phyloP scores from a whole-genome alignment of 2,329 filamentous ascomycete genomes.

The Sclerotinia sclerotiorum region DNA sequence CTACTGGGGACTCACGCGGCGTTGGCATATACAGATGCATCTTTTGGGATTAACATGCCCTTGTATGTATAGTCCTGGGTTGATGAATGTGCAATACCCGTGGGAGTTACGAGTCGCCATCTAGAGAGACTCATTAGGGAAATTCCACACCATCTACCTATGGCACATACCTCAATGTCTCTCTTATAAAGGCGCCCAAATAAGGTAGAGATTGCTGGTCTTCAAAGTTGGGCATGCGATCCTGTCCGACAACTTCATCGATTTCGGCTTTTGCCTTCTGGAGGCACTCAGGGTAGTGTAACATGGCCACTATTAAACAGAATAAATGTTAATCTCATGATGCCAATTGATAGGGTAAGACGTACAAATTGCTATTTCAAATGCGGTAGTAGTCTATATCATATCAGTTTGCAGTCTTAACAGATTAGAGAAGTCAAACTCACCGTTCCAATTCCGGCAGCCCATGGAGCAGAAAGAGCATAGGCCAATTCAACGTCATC shows the following conservation, averaged over 20 bases:
- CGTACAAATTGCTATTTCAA: background rate
- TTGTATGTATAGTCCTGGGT: slow-evolving; percentile 3
- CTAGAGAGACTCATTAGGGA: background rate
- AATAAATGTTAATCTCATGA: background rate
- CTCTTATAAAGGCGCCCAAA: background rate
- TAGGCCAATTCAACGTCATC: background rate
- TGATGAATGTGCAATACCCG: background rate
- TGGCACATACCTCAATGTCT: background rate
- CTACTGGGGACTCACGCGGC: background rate
- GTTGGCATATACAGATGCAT: slow-evolving; percentile 5
- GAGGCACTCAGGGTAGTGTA: background rate
- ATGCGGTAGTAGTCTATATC: background rate
- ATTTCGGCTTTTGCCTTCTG: background rate
- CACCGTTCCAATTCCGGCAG: background rate
- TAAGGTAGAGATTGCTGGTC: slow-evolving; percentile 1
- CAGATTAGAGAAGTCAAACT: background rate
- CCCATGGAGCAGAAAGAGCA: slow-evolving; percentile 10
- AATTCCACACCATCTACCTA: background rate
- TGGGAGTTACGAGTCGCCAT: slow-evolving; percentile 1
- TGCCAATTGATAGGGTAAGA: background rate
- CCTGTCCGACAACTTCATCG: background rate
- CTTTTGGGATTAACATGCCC: slow-evolving; percentile 2
- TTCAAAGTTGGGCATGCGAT: slow-evolving; percentile 6
- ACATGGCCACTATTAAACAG: background rate
- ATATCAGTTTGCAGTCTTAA: background rate